These are phyloP conservation scores for Podospora australis DNA, from an alignment of 495 filamentous ascomycete genomes.

Conservation along the genomic window DNA sequence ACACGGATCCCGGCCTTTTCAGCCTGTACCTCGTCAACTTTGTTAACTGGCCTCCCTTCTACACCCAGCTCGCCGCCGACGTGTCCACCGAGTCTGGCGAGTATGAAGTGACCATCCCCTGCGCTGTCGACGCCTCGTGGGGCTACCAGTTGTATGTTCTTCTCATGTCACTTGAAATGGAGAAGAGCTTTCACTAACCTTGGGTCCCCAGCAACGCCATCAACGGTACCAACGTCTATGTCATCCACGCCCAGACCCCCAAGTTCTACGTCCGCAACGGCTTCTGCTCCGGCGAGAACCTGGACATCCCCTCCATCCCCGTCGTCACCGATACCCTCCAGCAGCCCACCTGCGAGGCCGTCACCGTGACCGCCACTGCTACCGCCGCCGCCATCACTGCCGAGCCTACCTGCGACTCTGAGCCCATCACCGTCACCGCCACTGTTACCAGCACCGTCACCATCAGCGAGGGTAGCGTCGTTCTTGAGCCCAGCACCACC, in stretches of 20 bases:
- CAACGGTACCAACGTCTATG: conserved; percentile 45
- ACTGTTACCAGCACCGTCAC: background rate
- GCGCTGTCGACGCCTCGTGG: conserved; percentile 32
- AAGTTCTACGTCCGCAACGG: conserved; percentile 32
- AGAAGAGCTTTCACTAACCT: background rate
- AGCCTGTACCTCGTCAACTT: conserved; percentile 46
- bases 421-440: conserved; percentile 2
- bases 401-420: conserved; percentile 1
- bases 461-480: background rate
- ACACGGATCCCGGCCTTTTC: conserved; percentile 40
- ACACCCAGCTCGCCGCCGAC: conserved; percentile 32
- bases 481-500: background rate
- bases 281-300: conserved; percentile 14
- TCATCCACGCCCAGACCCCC: conserved; percentile 42
- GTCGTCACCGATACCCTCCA: background rate
- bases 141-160: conserved; percentile 38
- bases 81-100: conserved; percentile 28
- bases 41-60: conserved; percentile 41
- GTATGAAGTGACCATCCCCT: conserved; percentile 35
- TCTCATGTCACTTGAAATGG: background rate
- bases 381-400: conserved; percentile 16
- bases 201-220: conserved; percentile 33
- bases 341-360: conserved; percentile 15
- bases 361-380: conserved; percentile 28
- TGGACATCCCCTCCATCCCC: background rate